A percentile compares a stretch with the other conserved stretches of the same genome.
phyloP scores from a whole-genome alignment of 768 basidiomycete genomes.

The Pleurotus tuoliensis region DNA sequence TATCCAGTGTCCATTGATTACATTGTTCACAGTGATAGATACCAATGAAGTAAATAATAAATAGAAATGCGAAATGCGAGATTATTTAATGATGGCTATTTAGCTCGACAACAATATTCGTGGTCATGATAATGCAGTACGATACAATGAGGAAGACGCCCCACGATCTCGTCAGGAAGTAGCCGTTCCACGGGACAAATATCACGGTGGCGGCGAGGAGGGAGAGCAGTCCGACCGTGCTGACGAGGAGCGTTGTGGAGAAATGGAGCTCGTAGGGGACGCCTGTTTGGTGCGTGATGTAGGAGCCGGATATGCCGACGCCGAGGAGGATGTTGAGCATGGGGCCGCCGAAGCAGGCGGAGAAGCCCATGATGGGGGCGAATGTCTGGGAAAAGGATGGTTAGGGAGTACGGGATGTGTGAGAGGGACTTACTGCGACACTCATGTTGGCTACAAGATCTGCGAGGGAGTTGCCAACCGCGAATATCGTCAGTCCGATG shows the following conservation, averaged over 20 bases:
- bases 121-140: conserved; percentile 73
- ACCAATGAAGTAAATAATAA: too few relatives aligned
- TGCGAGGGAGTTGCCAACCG: conserved; percentile 92
- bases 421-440: conserved; percentile 66
- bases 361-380: conserved; percentile 92
- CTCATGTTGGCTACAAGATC: conserved; percentile 97
- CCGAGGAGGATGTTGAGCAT: conserved; percentile 92
- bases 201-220: conserved; percentile 74
- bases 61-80: not conserved
- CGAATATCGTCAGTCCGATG: conserved; percentile 94
- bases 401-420: not conserved
- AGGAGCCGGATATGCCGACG: conserved; percentile 87
- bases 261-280: conserved; percentile 73
- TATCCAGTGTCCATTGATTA: too few relatives aligned
- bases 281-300: conserved; percentile 64
- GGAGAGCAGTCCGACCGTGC: conserved; percentile 73
- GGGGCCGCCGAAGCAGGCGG: conserved; percentile 90
- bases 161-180: conserved; percentile 76
- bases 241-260: conserved; percentile 81
- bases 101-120: conserved; percentile 79
- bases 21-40: too few relatives aligned
- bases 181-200: conserved; percentile 83
- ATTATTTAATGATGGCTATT: conserved; percentile 17
- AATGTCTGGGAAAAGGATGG: conserved; percentile 47
- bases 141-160: conserved; percentile 72